Percentiles rank a stretch among this genome's conserved stretches.
phyloP scores from a whole-genome alignment of 1,139 yeast species.

The Nakaseomyces sp. region DNA sequence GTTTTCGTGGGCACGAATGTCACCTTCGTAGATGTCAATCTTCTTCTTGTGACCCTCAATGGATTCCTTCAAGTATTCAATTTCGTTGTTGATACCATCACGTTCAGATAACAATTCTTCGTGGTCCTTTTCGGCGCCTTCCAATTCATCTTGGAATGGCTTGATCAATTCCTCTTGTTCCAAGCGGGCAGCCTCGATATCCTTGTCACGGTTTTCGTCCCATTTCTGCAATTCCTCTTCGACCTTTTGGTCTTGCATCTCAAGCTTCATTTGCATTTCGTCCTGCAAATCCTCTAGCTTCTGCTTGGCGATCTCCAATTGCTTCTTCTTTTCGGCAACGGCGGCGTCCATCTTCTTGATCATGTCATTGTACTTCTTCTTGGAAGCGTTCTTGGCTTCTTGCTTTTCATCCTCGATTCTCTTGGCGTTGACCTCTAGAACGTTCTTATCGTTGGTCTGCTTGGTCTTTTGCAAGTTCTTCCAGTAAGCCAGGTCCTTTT shows the following conservation, averaged over 20 bases:
- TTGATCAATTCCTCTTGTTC: constrained; percentile 26
- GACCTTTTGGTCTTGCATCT: constrained; percentile 15
- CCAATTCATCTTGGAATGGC: constrained; percentile 25
- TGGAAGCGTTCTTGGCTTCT: constrained; percentile 19
- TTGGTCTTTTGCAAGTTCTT: constrained; percentile 17
- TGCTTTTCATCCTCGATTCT: constrained; percentile 28
- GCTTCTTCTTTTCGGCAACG: constrained; percentile 28
- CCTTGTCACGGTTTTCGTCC: constrained; percentile 33
- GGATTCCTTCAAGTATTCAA: constrained; percentile 20
- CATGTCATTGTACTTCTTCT: constrained; percentile 27
- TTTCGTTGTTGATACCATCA: constrained; percentile 20
- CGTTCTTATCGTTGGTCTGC: constrained; percentile 21
- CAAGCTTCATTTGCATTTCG: constrained; percentile 20
- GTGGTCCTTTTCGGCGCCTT: constrained; percentile 25
- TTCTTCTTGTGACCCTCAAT: constrained; percentile 23
- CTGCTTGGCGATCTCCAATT: constrained; percentile 23
- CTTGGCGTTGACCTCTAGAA: constrained; percentile 20
- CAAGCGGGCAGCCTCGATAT: constrained; percentile 22
- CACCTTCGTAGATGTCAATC: constrained; percentile 20
- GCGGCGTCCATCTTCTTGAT: constrained; percentile 23
- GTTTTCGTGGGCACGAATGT: constrained; percentile 19
- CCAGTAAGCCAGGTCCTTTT: constrained; percentile 10
- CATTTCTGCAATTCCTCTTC: constrained; percentile 27
- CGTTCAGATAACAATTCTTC: constrained; percentile 21
- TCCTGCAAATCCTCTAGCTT: constrained; percentile 23